Conservation (phyloP, 176 grass and related monocot species). For the Typha latifolia region DNA sequence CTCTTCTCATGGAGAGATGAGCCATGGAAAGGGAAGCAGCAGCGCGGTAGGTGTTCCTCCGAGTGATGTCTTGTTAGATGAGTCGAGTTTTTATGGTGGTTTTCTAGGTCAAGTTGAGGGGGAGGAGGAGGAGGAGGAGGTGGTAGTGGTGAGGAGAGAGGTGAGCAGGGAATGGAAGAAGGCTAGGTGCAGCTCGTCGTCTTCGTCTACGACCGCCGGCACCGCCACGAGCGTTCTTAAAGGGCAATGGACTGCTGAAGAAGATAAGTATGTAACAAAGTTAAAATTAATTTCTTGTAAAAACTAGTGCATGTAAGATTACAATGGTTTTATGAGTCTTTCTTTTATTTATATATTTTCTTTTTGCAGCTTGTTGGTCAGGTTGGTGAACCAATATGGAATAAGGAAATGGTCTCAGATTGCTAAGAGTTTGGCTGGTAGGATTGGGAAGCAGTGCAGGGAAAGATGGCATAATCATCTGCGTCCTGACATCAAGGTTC, state of each 20-base stretch:
- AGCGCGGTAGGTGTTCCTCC: conserved; percentile 1
- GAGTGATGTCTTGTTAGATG: conserved; percentile 22
- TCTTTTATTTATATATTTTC: not conserved
- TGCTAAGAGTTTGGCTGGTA: conserved; percentile 39
- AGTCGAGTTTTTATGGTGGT: conserved; percentile 22
- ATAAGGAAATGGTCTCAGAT: conserved; percentile 55
- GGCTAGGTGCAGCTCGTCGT: not conserved
- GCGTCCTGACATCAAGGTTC: conserved; percentile 57
- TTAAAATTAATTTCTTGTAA: too few relatives aligned
- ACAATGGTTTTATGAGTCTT: too few relatives aligned
- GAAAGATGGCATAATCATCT: conserved; percentile 86
- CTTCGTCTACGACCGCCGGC: not conserved
- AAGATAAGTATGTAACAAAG: conserved; percentile 34
- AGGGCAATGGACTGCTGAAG: conserved; percentile 51
- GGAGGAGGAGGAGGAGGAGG: too few relatives aligned
- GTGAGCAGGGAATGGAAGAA: not conserved
- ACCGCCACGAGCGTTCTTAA: conserved; percentile 20
- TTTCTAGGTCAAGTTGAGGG: not conserved
- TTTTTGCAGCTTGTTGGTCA: conserved; percentile 25
- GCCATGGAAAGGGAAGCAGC: not conserved
- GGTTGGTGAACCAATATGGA: conserved; percentile 41
- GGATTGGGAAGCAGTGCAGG: conserved; percentile 75
- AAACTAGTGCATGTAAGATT: too few relatives aligned
- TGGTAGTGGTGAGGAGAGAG: not conserved
- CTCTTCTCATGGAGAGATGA: not conserved